Percentiles rank a stretch among this genome's conserved stretches.
Conservation (phyloP, 257 asterid genomes). For the Sherardia arvensis region DNA sequence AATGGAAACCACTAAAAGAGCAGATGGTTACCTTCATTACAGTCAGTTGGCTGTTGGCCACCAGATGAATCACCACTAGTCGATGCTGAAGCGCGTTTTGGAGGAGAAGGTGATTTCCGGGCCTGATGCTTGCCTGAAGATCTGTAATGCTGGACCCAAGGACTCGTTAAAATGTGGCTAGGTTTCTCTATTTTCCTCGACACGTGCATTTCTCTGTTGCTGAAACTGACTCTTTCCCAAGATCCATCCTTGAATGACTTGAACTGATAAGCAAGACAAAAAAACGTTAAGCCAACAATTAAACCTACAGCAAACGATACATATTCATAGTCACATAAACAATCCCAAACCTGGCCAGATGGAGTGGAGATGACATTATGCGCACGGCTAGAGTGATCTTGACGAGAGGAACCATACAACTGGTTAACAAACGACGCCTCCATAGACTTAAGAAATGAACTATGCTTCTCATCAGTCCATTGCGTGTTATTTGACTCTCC, state of each 20-base stretch:
- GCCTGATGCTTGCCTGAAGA: constrained; percentile 19
- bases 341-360: constrained; percentile 49
- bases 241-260: constrained; percentile 53
- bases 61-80: neutral
- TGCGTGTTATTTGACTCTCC: constrained; percentile 20
- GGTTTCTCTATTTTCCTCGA: constrained; percentile 23
- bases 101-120: constrained; percentile 20
- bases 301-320: neutral
- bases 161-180: constrained; percentile 25
- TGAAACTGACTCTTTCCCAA: constrained; percentile 42
- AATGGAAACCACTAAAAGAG: neutral
- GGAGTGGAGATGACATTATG: constrained; percentile 21
- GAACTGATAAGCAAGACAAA: constrained; percentile 26
- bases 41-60: constrained; percentile 18
- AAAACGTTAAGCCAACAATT: neutral
- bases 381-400: constrained; percentile 24
- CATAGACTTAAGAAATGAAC: constrained; percentile 55
- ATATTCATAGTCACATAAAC: neutral
- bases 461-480: constrained; percentile 70
- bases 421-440: constrained; percentile 62
- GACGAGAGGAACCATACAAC: constrained; percentile 30
- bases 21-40: constrained; percentile 35
- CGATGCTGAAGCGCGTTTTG: constrained; percentile 9
- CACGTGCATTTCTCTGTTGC: constrained; percentile 27
- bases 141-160: constrained; percentile 48